A percentile compares a stretch with the other conserved stretches of the same genome.
Evolutionary conservation across 345 rosid species (phyloP).

Genomic region (Rhodomyrtus tomentosa): DNA sequence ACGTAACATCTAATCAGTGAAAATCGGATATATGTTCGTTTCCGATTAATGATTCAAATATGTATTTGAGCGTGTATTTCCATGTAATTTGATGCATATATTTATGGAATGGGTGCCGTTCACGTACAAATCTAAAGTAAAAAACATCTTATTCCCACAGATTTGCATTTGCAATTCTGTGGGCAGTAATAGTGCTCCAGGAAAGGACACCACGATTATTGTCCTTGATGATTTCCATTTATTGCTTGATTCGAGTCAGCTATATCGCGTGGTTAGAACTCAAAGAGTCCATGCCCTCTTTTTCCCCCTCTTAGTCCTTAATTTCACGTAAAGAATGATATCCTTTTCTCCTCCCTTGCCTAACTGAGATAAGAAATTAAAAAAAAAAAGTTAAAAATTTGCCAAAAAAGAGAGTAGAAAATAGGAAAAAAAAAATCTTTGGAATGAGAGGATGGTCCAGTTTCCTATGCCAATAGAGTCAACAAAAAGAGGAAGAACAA

Average conservation of each 20-base stretch:
- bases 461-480: not conserved
- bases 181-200: too few species aligned
- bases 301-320: not conserved
- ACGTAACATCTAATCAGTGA: too few species aligned
- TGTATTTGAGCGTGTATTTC: too few species aligned
- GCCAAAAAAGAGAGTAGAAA: not conserved
- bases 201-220: too few species aligned
- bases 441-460: not conserved
- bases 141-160: not conserved
- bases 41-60: too few species aligned
- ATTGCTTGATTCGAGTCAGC: too few species aligned
- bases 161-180: not conserved
- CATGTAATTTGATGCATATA: too few species aligned
- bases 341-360: not conserved
- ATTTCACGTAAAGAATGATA: not conserved
- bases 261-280: too few species aligned
- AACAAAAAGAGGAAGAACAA: not conserved
- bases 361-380: not conserved
- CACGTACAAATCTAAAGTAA: not conserved
- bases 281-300: too few species aligned
- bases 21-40: too few species aligned
- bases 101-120: too few species aligned
- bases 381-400: not conserved
- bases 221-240: too few species aligned
- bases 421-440: not conserved